Conservation (phyloP, 2,329 filamentous ascomycete genomes). For the Diaporthe aspalathi region DNA sequence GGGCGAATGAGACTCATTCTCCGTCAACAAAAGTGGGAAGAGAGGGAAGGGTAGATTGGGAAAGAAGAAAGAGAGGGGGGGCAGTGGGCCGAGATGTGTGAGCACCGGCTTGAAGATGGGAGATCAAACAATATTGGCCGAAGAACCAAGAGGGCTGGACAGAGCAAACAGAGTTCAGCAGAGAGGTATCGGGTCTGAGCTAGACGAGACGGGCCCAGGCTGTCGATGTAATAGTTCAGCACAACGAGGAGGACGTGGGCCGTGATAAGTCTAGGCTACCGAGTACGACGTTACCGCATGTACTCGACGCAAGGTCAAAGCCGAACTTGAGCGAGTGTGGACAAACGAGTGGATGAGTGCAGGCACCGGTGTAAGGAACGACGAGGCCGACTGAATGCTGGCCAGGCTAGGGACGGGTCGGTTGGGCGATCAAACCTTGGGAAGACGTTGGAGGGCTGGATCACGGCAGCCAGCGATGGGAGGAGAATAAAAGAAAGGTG, state of each 20-base stretch:
- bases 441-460: not conserved
- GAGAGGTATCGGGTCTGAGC: slow-evolving; percentile 16
- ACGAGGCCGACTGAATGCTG: slow-evolving; percentile 21
- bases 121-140: slow-evolving; percentile 28
- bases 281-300: slow-evolving; percentile 11
- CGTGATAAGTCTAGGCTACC: slow-evolving; percentile 6
- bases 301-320: slow-evolving; percentile 14
- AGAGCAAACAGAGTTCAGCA: slow-evolving; percentile 8
- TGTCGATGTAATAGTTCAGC: not conserved
- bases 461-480: slow-evolving; percentile 27
- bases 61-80: not conserved
- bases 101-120: slow-evolving; percentile 14
- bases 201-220: slow-evolving; percentile 8
- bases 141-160: slow-evolving; percentile 16
- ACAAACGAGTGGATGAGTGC: slow-evolving; percentile 30
- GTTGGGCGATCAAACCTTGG: slow-evolving; percentile 27
- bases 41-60: not conserved
- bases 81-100: slow-evolving; percentile 11
- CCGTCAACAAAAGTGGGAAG: slow-evolving; percentile 24
- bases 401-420: slow-evolving; percentile 23
- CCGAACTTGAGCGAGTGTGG: slow-evolving; percentile 6
- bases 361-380: slow-evolving; percentile 28
- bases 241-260: not conserved
- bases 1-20: slow-evolving; percentile 22
- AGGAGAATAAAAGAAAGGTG: slow-evolving; percentile 8